Percentiles rank a stretch among this genome's conserved stretches.
Evolutionary conservation across 805 yeast species (phyloP).

Genomic region (Metschnikowia colocasiae): DNA sequence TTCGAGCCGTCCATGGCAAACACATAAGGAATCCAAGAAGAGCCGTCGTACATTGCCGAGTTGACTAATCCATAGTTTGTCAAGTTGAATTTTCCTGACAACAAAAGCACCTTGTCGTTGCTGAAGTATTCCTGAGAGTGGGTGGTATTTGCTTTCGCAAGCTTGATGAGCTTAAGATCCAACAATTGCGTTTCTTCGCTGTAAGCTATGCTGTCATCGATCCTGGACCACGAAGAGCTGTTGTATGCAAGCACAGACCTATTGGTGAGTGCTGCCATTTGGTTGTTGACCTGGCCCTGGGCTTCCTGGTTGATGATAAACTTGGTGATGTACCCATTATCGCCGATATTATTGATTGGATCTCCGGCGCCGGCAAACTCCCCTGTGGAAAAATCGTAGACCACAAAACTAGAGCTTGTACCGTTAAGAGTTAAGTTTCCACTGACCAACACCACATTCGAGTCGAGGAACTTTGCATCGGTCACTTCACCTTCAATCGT

Average conservation of each 20-base stretch:
- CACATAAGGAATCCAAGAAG: constrained; percentile 62
- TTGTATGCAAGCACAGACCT: constrained; percentile 40
- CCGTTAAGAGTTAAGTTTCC: constrained; percentile 50
- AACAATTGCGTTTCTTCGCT: constrained; percentile 34
- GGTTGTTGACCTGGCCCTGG: constrained; percentile 35
- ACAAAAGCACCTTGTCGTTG: constrained; percentile 45
- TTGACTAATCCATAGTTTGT: constrained; percentile 52
- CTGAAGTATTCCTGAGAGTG: constrained; percentile 38
- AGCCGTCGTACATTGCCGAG: constrained; percentile 64
- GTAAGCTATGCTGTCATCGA: constrained; percentile 33
- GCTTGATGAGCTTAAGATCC: constrained; percentile 43
- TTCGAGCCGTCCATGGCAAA: constrained; percentile 31
- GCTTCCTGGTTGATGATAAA: constrained; percentile 45
- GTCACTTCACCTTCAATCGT: constrained; percentile 46
- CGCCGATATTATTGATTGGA: constrained; percentile 21
- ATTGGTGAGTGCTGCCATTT: constrained; percentile 35
- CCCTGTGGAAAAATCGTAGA: constrained; percentile 49
- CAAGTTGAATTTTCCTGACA: constrained; percentile 55
- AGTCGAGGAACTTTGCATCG: constrained; percentile 45
- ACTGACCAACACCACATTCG: constrained; percentile 38
- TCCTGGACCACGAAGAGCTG: constrained; percentile 45
- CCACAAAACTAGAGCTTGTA: constrained; percentile 42
- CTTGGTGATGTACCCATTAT: constrained; percentile 25
- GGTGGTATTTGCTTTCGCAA: constrained; percentile 26
- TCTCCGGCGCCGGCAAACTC: constrained; percentile 18